phyloP scores from a whole-genome alignment of 164 flowering plant genomes.

The Protea cynaroides region DNA sequence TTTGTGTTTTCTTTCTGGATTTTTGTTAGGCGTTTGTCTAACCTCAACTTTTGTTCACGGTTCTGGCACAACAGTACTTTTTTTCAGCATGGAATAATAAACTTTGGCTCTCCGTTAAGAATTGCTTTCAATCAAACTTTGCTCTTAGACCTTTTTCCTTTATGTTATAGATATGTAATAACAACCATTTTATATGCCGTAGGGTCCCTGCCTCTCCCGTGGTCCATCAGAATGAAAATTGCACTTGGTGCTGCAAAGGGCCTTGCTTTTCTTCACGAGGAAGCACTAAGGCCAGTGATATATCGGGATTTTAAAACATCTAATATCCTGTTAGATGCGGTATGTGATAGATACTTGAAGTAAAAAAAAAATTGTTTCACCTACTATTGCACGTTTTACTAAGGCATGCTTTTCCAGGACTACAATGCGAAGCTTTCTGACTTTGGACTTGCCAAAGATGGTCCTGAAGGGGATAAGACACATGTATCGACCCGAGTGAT shows the following conservation, averaged over 20 bases:
- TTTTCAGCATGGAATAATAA: too few species aligned
- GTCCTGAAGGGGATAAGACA: constrained; percentile 80
- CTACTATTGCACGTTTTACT: constrained; percentile 5
- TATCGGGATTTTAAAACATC: constrained; percentile 45
- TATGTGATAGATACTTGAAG: constrained; percentile 15
- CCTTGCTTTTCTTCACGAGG: constrained; percentile 43
- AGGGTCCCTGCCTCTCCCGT: constrained; percentile 44
- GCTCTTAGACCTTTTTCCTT: background rate
- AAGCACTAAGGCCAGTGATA: constrained; percentile 40
- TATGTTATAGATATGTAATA: constrained; percentile 10
- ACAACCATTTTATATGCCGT: constrained; percentile 20
- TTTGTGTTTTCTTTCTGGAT: background rate
- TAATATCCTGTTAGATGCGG: constrained; percentile 43
- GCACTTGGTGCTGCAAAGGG: constrained; percentile 44
- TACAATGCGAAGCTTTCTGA: constrained; percentile 82
- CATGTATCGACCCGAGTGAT: constrained; percentile 85
- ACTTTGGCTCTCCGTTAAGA: background rate
- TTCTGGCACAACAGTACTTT: background rate
- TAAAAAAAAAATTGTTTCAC: background rate
- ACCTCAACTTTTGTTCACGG: background rate
- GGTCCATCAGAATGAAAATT: constrained; percentile 42
- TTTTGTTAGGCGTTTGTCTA: too few species aligned
- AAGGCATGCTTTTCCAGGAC: constrained; percentile 38
- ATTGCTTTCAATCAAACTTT: background rate
- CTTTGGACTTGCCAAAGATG: constrained; percentile 85